Evolutionary conservation across 306 rosid genomes (phyloP).

Genomic region (Casuarina equisetifolia): DNA sequence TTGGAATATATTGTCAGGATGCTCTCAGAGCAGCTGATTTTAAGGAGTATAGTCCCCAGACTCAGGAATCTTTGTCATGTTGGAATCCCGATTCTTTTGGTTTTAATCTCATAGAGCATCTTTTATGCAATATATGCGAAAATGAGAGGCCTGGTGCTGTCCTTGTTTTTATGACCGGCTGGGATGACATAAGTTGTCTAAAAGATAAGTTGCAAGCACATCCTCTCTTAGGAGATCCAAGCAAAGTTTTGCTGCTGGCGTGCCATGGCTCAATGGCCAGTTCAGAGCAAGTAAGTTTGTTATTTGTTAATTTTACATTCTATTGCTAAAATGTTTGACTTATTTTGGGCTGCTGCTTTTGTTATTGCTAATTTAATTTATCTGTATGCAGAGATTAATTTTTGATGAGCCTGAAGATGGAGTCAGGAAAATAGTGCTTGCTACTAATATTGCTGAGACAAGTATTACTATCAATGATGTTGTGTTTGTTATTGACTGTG

Average conservation of each 20-base stretch:
- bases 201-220: conserved; percentile 79
- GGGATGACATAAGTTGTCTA: conserved; percentile 91
- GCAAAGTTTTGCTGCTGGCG: conserved; percentile 67
- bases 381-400: conserved; percentile 77
- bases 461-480: conserved; percentile 93
- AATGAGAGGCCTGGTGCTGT: conserved; percentile 82
- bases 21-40: conserved; percentile 77
- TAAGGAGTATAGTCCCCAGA: conserved; percentile 61
- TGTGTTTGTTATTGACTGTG: conserved; percentile 93
- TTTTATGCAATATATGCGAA: conserved; percentile 76
- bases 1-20: conserved; percentile 57
- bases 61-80: conserved; percentile 80
- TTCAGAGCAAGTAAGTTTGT: conserved; percentile 77
- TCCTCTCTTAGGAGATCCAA: conserved; percentile 71
- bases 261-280: conserved; percentile 98
- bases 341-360: conserved; percentile 16
- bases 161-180: conserved; percentile 97
- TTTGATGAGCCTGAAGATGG: conserved; percentile 79
- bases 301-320: background rate
- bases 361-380: conserved; percentile 18
- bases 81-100: conserved; percentile 97
- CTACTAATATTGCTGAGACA: conserved; percentile 97
- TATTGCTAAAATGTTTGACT: background rate
- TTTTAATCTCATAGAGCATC: conserved; percentile 77
- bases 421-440: conserved; percentile 87